phyloP scores from a whole-genome alignment of 2,329 filamentous ascomycete genomes.

The Ceratocystis eucalypticola region DNA sequence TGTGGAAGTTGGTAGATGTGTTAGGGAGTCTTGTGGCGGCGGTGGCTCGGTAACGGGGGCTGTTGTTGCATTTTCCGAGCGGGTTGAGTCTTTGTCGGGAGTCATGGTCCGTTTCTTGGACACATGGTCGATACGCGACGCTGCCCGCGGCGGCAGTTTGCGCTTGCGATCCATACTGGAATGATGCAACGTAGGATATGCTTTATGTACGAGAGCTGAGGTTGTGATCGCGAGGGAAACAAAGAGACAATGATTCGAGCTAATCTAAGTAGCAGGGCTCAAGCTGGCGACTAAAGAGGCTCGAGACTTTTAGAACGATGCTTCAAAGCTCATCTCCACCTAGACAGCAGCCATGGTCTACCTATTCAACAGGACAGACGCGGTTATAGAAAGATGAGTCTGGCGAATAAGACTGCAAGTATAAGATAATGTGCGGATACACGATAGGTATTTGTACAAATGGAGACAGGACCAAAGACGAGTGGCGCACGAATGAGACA shows the following conservation, averaged over 20 bases:
- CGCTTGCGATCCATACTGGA: slow-evolving; percentile 48
- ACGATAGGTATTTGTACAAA: background rate
- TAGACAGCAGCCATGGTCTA: slow-evolving; percentile 5
- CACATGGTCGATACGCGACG: slow-evolving; percentile 45
- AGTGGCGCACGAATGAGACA: background rate
- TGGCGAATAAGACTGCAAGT: background rate
- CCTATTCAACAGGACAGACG: background rate
- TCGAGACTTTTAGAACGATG: background rate
- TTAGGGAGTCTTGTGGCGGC: slow-evolving; percentile 28
- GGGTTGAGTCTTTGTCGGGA: slow-evolving; percentile 32
- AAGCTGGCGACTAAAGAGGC: background rate
- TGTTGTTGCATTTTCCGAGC: slow-evolving; percentile 28
- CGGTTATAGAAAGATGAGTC: background rate
- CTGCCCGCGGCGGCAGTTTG: slow-evolving; percentile 49
- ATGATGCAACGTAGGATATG: background rate
- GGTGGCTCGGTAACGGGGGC: slow-evolving; percentile 33
- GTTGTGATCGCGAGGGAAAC: background rate
- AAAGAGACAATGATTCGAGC: background rate
- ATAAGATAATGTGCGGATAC: too few relatives aligned
- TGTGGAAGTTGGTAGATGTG: slow-evolving; percentile 47
- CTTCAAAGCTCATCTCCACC: slow-evolving; percentile 6
- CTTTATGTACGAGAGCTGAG: background rate
- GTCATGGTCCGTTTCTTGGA: slow-evolving; percentile 47
- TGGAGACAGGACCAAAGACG: background rate
- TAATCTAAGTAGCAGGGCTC: background rate